Conservation (phyloP, 2,329 filamentous ascomycete genomes). For the Ceratocystis destructans region DNA sequence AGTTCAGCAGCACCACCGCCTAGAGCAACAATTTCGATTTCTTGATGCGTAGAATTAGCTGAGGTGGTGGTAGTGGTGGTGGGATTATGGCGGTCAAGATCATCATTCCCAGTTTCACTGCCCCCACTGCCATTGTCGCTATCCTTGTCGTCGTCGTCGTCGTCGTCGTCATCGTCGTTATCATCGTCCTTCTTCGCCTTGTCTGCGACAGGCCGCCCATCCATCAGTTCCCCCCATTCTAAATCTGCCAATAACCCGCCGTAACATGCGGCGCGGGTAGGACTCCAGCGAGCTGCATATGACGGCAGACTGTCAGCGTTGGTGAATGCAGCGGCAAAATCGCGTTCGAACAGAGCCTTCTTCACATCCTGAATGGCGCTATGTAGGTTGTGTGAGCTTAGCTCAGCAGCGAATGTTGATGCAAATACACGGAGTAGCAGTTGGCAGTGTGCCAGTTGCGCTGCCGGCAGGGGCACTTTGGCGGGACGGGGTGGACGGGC, state of each 20-base stretch:
- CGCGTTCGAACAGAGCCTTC: conserved; percentile 67
- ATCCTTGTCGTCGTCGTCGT: neutral
- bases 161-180: neutral
- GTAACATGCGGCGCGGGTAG: conserved; percentile 72
- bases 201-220: neutral
- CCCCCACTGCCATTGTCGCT: conserved; percentile 2
- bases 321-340: conserved; percentile 71
- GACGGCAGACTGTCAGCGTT: conserved; percentile 56
- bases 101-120: neutral
- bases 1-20: conserved; percentile 52
- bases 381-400: conserved; percentile 36
- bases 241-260: conserved; percentile 34
- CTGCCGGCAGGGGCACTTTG: conserved; percentile 9
- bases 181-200: neutral
- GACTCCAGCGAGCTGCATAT: conserved; percentile 86
- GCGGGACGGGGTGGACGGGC: neutral
- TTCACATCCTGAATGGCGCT: conserved; percentile 67
- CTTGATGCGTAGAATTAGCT: neutral
- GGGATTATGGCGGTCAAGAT: neutral
- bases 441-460: conserved; percentile 14
- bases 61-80: neutral
- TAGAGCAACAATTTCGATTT: conserved; percentile 34
- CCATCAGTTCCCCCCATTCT: neutral
- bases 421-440: conserved; percentile 57
- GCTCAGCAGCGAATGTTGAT: conserved; percentile 42